phyloP scores from a whole-genome alignment of 106 monocot genomes.

The Dendrobium officinale region DNA sequence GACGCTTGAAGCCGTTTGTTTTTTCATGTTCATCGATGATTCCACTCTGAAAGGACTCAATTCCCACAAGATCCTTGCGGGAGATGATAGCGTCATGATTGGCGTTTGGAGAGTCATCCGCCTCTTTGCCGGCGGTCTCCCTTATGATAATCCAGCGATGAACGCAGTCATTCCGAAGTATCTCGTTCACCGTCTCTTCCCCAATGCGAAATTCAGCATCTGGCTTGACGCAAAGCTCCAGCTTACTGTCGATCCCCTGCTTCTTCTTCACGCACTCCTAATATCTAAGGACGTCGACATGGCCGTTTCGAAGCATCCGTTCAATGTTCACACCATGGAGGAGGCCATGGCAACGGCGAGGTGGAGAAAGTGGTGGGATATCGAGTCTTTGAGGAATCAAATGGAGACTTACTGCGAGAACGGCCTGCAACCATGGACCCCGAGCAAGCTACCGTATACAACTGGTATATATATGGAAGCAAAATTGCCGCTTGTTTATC shows the following conservation, averaged over 20 bases:
- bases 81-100: slow-evolving; percentile 2
- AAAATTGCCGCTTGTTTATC: background rate
- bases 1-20: slow-evolving; percentile 58
- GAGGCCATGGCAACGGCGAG: slow-evolving; percentile 86
- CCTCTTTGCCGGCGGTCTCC: slow-evolving; percentile 24
- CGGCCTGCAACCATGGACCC: slow-evolving; percentile 77
- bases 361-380: slow-evolving; percentile 72
- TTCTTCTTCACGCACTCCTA: slow-evolving; percentile 62
- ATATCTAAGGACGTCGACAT: slow-evolving; percentile 49
- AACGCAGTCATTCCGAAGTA: slow-evolving; percentile 83
- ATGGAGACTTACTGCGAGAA: slow-evolving; percentile 86
- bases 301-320: slow-evolving; percentile 80
- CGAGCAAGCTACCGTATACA: slow-evolving; percentile 59
- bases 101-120: slow-evolving; percentile 74
- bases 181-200: slow-evolving; percentile 74
- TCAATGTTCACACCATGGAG: slow-evolving; percentile 75
- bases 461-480: slow-evolving; percentile 33
- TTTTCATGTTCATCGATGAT: slow-evolving; percentile 92
- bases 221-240: slow-evolving; percentile 93
- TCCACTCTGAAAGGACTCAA: slow-evolving; percentile 45
- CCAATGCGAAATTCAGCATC: slow-evolving; percentile 72
- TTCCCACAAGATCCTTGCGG: slow-evolving; percentile 34
- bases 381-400: slow-evolving; percentile 53
- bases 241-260: slow-evolving; percentile 71
- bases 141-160: slow-evolving; percentile 68